Evolutionary conservation across 164 flowering plant species (phyloP).

Genomic region (Tetracentron sinense): DNA sequence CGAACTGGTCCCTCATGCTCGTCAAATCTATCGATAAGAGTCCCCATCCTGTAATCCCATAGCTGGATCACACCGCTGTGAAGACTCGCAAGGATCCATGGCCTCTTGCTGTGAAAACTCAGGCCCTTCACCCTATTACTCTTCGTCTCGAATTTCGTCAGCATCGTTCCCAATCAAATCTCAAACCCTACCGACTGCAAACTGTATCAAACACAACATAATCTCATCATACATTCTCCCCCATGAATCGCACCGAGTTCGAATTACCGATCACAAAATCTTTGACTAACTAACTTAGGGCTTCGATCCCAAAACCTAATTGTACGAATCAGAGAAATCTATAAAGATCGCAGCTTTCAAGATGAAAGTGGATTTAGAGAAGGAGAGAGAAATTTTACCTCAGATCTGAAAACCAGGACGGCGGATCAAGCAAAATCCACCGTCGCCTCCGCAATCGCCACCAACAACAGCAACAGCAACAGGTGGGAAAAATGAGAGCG

Average conservation of each 20-base stretch:
- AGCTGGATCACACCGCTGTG: constrained; percentile 99
- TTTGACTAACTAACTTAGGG: not conserved
- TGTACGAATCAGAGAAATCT: not conserved
- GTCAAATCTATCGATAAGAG: constrained; percentile 81
- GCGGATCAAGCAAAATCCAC: constrained; percentile 12
- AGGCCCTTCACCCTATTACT: constrained; percentile 90
- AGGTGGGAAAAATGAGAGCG: not conserved
- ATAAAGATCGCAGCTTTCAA: not conserved
- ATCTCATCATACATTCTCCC: not conserved
- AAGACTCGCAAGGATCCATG: constrained; percentile 94
- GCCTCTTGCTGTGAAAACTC: constrained; percentile 88
- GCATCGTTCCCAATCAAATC: constrained; percentile 39
- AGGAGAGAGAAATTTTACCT: constrained; percentile 18
- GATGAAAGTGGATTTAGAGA: not conserved
- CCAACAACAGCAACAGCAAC: constrained; percentile 1
- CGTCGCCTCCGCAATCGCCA: constrained; percentile 7
- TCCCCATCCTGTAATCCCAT: constrained; percentile 97
- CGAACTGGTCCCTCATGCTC: constrained; percentile 97
- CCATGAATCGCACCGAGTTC: not conserved
- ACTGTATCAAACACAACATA: not conserved
- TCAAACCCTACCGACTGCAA: constrained; percentile 8
- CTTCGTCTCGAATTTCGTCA: constrained; percentile 97
- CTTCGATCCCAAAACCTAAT: constrained; percentile 1
- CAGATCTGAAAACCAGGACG: constrained; percentile 24
- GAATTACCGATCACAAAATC: not conserved